These are phyloP conservation scores for Pilasporangium apinafurcum DNA, from an alignment of 352 stramenopile genomes.

Conservation along the genomic window DNA sequence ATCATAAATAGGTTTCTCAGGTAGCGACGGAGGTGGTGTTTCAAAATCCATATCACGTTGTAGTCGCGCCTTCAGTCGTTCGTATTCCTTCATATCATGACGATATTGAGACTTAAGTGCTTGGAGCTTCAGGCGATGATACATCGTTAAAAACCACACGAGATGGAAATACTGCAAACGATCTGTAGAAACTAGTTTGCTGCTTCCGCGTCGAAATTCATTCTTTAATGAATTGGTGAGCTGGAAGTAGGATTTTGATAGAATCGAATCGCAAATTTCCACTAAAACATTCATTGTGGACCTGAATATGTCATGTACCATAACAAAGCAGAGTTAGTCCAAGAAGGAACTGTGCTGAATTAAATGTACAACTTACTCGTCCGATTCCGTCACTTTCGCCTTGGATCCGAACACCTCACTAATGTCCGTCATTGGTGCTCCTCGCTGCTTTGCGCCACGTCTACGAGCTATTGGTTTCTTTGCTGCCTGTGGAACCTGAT, in stretches of 20 bases:
- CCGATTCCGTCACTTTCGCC: slow-evolving; percentile 47
- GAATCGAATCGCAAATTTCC: slow-evolving; percentile 65
- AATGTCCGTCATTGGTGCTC: slow-evolving; percentile 51
- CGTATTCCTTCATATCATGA: slow-evolving; percentile 36
- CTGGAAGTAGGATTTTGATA: slow-evolving; percentile 79
- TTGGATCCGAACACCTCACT: slow-evolving; percentile 74
- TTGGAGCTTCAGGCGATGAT: slow-evolving; percentile 76
- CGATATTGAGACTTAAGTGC: slow-evolving; percentile 63
- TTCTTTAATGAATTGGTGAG: slow-evolving; percentile 83
- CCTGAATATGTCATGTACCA: slow-evolving; percentile 14
- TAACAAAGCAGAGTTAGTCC: slow-evolving; percentile 2
- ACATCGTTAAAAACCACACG: slow-evolving; percentile 79
- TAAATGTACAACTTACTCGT: slow-evolving; percentile 26
- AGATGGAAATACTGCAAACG: slow-evolving; percentile 87
- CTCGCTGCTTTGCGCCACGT: slow-evolving; percentile 35
- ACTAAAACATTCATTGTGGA: slow-evolving; percentile 58
- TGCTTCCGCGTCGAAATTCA: slow-evolving; percentile 81
- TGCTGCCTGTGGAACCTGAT: slow-evolving; percentile 57
- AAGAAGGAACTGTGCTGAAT: neutral
- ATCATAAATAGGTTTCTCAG: slow-evolving; percentile 48
- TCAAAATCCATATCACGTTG: slow-evolving; percentile 54
- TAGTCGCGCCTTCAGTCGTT: slow-evolving; percentile 44
- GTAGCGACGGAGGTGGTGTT: slow-evolving; percentile 20
- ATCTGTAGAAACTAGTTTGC: slow-evolving; percentile 78
- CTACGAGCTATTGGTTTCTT: slow-evolving; percentile 52